These are phyloP conservation scores for Canariomyces notabilis DNA, from an alignment of 2,329 filamentous ascomycete genomes.

Conservation along the genomic window DNA sequence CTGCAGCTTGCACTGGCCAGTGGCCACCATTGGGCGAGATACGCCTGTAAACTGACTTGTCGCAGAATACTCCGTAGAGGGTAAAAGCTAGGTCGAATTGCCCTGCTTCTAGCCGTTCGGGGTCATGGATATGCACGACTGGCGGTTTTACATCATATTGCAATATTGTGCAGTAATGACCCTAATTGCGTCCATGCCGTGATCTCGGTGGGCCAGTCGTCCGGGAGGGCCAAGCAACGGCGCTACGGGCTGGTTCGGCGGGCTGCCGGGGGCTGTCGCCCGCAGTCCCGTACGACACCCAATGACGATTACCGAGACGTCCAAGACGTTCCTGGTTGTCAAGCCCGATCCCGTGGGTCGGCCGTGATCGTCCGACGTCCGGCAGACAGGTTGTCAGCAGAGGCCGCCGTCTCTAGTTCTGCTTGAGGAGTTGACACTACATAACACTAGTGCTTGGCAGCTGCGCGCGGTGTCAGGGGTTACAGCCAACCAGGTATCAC, in stretches of 20 bases:
- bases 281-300: conserved; percentile 18
- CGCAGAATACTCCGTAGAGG: too few relatives aligned
- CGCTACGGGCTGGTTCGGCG: background rate
- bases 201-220: background rate
- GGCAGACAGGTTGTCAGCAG: conserved; percentile 18
- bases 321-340: conserved; percentile 7
- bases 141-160: too few relatives aligned
- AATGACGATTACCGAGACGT: conserved; percentile 16
- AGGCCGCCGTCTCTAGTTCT: conserved; percentile 22
- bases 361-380: conserved; percentile 7
- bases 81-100: too few relatives aligned
- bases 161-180: too few relatives aligned
- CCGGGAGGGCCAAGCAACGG: background rate
- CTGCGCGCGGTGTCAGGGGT: background rate
- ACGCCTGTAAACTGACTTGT: conserved; percentile 14
- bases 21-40: conserved; percentile 22
- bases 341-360: conserved; percentile 5
- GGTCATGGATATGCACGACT: too few relatives aligned
- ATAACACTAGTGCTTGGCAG: too few relatives aligned
- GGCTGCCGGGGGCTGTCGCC: conserved; percentile 1
- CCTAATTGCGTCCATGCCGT: too few relatives aligned
- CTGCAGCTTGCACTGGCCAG: conserved; percentile 15
- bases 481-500: conserved; percentile 8
- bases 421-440: too few relatives aligned
- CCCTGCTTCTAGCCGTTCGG: too few relatives aligned